A percentile compares a stretch with the other conserved stretches of the same genome.
Evolutionary conservation across 805 yeast species (phyloP).

Genomic region (Starmerella asiatica): DNA sequence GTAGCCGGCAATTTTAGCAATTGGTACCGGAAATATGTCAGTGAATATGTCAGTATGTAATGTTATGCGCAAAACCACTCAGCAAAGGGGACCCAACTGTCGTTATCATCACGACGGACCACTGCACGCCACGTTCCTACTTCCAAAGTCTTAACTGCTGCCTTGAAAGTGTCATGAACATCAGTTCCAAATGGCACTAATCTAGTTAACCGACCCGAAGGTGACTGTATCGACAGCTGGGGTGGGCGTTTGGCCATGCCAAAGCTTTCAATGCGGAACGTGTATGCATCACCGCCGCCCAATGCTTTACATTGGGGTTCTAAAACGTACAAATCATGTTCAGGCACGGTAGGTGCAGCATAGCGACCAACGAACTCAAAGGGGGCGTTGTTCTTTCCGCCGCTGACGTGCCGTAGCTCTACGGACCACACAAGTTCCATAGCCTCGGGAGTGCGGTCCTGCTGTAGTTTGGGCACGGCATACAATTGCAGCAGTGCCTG

Average conservation of each 20-base stretch:
- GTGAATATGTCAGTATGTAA: no score
- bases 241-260: slow-evolving; percentile 31
- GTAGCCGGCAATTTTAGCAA: no score
- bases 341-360: slow-evolving; percentile 55
- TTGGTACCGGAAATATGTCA: no score
- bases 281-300: slow-evolving; percentile 43
- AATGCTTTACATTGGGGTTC: slow-evolving; percentile 71
- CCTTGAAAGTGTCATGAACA: slow-evolving; percentile 36
- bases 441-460: slow-evolving; percentile 19
- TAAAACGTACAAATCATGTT: slow-evolving; percentile 63
- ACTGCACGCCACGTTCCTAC: slow-evolving; percentile 73
- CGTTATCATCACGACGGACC: slow-evolving; percentile 61
- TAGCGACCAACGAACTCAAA: slow-evolving; percentile 57
- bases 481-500: slow-evolving; percentile 66
- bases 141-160: slow-evolving; percentile 51
- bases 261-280: slow-evolving; percentile 38
- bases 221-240: slow-evolving; percentile 63
- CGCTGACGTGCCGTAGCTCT: slow-evolving; percentile 58
- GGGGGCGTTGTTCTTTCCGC: slow-evolving; percentile 38
- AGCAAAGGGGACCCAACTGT: slow-evolving; percentile 77
- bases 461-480: slow-evolving; percentile 23
- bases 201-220: slow-evolving; percentile 64
- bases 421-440: slow-evolving; percentile 62
- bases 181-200: slow-evolving; percentile 32
- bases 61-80: slow-evolving; percentile 48